Evolutionary conservation across 345 rosid genomes (phyloP).

Genomic region (Angophora floribunda): DNA sequence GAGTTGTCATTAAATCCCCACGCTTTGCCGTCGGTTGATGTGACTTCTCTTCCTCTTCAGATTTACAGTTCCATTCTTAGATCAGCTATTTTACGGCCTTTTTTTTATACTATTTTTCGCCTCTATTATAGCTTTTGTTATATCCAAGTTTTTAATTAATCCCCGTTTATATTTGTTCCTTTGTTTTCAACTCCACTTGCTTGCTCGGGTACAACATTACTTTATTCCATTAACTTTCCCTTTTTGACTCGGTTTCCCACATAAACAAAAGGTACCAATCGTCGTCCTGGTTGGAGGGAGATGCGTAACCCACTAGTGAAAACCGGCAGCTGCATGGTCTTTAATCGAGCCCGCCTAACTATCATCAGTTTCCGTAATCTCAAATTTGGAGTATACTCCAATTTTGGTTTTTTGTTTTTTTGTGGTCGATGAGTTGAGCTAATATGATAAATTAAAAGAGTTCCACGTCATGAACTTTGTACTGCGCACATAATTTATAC

Average conservation of each 20-base stretch:
- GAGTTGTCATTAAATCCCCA: not conserved
- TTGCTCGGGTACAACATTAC: not conserved
- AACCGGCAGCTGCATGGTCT: not conserved
- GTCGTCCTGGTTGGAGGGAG: not conserved
- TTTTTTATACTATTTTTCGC: not conserved
- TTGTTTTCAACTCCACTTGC: not conserved
- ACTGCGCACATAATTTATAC: not conserved
- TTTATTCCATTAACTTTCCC: not conserved
- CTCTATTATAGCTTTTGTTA: not conserved
- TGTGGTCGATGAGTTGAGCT: not conserved
- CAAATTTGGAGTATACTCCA: not conserved
- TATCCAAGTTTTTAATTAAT: not conserved
- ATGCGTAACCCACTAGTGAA: not conserved
- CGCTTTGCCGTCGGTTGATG: not conserved
- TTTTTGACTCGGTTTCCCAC: not conserved
- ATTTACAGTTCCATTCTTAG: not conserved
- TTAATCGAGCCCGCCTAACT: not conserved
- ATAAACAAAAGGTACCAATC: not conserved
- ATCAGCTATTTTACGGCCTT: not conserved
- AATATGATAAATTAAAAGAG: not conserved
- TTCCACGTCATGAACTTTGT: not conserved
- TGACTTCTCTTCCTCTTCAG: not conserved
- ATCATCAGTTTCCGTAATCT: not conserved
- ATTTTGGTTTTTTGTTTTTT: fast-evolving
- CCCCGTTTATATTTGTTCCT: not conserved